phyloP scores from a whole-genome alignment of 208 protist species.

The Vickermania ingenoplastis region DNA sequence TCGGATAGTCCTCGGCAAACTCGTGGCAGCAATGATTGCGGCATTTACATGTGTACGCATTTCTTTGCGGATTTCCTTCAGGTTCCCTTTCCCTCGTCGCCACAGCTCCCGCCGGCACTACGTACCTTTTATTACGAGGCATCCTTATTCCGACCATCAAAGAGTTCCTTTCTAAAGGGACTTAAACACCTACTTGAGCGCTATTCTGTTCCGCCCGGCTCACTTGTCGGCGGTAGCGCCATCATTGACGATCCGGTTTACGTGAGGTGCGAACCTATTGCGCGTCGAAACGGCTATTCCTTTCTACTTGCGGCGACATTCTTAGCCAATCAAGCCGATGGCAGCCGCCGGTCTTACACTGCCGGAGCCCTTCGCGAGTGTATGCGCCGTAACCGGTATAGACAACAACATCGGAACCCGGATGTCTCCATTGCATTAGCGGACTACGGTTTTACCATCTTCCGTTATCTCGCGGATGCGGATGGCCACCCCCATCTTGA shows the following conservation, averaged over 20 bases:
- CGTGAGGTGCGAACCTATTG: background rate
- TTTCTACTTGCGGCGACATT: background rate
- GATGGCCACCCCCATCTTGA: background rate
- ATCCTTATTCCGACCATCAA: constrained; percentile 1
- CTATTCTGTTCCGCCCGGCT: background rate
- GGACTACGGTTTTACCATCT: background rate
- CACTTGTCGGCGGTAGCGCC: background rate
- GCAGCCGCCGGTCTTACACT: no score
- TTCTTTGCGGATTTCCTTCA: background rate
- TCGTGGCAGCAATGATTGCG: background rate
- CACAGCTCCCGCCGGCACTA: background rate
- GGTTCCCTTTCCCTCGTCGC: background rate
- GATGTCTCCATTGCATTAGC: background rate
- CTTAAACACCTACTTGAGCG: background rate
- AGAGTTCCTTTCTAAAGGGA: background rate
- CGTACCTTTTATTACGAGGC: background rate
- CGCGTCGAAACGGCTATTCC: background rate
- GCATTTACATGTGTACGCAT: constrained; percentile 1
- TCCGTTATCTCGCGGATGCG: background rate
- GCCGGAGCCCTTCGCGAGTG: background rate
- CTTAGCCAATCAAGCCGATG: background rate
- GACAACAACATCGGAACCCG: background rate
- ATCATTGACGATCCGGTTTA: background rate
- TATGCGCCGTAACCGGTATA: background rate
- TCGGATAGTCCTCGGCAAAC: constrained; percentile 1